Percentiles rank a stretch among this genome's conserved stretches.
Evolutionary conservation across 768 basidiomycete genomes (phyloP).

Genomic region (Tricholomella constricta): DNA sequence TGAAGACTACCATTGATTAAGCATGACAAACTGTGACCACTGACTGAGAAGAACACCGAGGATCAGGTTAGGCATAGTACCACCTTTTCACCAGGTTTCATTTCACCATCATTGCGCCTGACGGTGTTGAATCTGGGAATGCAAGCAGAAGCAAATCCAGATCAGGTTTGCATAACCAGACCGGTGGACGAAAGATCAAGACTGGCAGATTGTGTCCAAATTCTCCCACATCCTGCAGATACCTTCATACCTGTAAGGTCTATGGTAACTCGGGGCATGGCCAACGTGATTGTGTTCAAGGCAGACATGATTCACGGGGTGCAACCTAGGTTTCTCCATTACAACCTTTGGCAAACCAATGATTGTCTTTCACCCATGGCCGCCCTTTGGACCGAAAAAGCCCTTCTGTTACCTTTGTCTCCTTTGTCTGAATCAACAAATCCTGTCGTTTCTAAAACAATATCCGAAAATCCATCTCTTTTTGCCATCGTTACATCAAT

Average conservation of each 20-base stretch:
- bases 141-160: no score
- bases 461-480: neutral
- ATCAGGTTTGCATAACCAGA: no score
- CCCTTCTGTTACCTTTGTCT: neutral
- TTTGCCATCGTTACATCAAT: neutral
- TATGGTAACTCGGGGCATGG: neutral
- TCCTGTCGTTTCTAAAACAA: neutral
- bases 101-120: neutral
- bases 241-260: no score
- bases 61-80: no score
- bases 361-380: neutral
- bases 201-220: no score
- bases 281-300: neutral
- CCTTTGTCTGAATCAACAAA: neutral
- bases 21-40: no score
- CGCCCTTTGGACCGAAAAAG: conserved; percentile 26
- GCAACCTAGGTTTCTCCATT: neutral
- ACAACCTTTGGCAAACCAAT: neutral
- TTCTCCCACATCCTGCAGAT: no score
- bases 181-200: no score
- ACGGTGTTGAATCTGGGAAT: no score
- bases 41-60: no score
- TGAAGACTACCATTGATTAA: no score
- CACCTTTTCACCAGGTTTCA: neutral
- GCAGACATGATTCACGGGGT: neutral